Evolutionary conservation across 2,329 filamentous ascomycete genomes (phyloP).

Genomic region (Ambrosiella beaveri): DNA sequence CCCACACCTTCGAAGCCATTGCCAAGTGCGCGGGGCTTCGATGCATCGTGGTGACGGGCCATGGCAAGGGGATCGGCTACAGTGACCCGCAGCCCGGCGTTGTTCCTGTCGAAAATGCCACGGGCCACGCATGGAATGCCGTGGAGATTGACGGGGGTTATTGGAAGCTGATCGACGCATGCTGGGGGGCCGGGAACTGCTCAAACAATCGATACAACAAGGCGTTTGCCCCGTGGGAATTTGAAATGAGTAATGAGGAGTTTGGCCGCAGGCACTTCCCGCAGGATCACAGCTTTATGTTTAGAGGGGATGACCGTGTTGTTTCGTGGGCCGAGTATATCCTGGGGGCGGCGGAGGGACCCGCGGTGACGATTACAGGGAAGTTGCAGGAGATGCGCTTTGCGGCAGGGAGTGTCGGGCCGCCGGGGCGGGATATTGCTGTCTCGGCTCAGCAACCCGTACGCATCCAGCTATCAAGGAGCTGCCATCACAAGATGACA

Average conservation of each 20-base stretch:
- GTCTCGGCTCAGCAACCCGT: slow-evolving; percentile 40
- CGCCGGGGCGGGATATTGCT: slow-evolving; percentile 32
- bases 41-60: slow-evolving; percentile 54
- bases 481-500: slow-evolving; percentile 47
- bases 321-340: slow-evolving; percentile 73
- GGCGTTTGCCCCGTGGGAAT: slow-evolving; percentile 46
- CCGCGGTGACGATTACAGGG: slow-evolving; percentile 30
- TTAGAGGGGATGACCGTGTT: slow-evolving; percentile 51
- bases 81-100: slow-evolving; percentile 41
- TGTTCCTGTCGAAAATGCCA: slow-evolving; percentile 43
- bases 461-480: slow-evolving; percentile 63
- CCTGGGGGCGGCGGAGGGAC: slow-evolving; percentile 36
- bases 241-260: slow-evolving; percentile 51
- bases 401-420: slow-evolving; percentile 42
- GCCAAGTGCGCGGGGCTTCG: slow-evolving; percentile 67
- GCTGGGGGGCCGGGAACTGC: slow-evolving; percentile 77
- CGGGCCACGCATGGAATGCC: slow-evolving; percentile 81
- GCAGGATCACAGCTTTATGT: slow-evolving; percentile 47
- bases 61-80: slow-evolving; percentile 77
- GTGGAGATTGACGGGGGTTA: slow-evolving; percentile 69
- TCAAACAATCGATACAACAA: slow-evolving; percentile 42
- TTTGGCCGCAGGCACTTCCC: slow-evolving; percentile 77
- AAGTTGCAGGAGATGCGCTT: slow-evolving; percentile 33
- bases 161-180: slow-evolving; percentile 85
- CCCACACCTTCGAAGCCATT: slow-evolving; percentile 61